These are phyloP conservation scores for Stipa capillata DNA, from an alignment of 176 grass and related monocot genomes.

Conservation along the genomic window DNA sequence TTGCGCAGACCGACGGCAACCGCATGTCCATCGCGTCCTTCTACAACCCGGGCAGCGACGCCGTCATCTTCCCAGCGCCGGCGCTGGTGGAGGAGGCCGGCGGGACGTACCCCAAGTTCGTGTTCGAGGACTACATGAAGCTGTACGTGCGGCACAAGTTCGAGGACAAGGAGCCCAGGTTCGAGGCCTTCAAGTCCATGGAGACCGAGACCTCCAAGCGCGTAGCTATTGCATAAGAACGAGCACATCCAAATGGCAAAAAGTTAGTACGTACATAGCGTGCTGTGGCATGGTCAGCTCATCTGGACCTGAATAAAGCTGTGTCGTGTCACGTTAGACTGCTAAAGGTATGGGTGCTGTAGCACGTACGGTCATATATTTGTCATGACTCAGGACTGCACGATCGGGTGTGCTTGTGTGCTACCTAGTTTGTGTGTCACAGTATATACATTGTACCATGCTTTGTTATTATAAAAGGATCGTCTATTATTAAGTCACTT, in stretches of 20 bases:
- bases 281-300: neutral
- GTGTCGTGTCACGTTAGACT: neutral
- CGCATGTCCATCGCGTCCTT: too few relatives aligned
- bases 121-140: conserved; percentile 85
- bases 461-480: too few relatives aligned
- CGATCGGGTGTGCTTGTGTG: neutral
- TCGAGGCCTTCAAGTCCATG: too few relatives aligned
- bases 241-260: neutral
- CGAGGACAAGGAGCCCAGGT: too few relatives aligned
- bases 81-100: too few relatives aligned
- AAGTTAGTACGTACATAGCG: neutral
- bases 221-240: conserved; percentile 35
- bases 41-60: too few relatives aligned
- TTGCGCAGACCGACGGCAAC: neutral
- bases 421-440: neutral
- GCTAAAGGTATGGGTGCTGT: neutral
- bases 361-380: neutral
- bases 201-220: too few relatives aligned
- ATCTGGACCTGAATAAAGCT: conserved; percentile 1
- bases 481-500: too few relatives aligned
- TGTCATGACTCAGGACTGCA: too few relatives aligned
- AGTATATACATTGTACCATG: neutral
- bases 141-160: too few relatives aligned
- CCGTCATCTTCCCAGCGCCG: too few relatives aligned
- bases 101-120: conserved; percentile 44